Percentiles rank a stretch among this genome's conserved stretches.
phyloP scores from a whole-genome alignment of 2,329 filamentous ascomycete species.

The Colletotrichum simmondsii region DNA sequence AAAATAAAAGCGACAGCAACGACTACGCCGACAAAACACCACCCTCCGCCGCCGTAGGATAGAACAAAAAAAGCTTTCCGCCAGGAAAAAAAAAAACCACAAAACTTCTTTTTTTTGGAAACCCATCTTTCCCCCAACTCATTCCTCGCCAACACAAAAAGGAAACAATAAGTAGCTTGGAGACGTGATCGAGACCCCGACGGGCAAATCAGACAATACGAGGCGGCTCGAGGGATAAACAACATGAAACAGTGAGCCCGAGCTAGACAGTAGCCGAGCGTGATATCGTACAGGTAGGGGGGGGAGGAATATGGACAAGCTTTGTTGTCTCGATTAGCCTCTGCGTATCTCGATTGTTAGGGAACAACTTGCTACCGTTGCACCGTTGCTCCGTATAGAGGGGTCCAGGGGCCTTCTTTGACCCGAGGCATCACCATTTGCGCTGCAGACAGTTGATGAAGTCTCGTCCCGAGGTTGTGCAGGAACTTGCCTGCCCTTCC shows the following conservation, averaged over 20 bases:
- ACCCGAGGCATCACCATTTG: slow-evolving; percentile 11
- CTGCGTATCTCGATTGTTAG: slow-evolving; percentile 15
- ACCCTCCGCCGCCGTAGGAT: slow-evolving; percentile 23
- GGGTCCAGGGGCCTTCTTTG: neutral
- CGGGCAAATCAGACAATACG: neutral
- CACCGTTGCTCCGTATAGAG: neutral
- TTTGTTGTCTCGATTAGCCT: slow-evolving; percentile 27
- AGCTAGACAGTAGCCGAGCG: slow-evolving; percentile 25
- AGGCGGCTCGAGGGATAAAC: neutral
- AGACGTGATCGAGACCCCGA: slow-evolving; percentile 1
- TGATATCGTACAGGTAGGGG: slow-evolving; percentile 32
- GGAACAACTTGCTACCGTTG: slow-evolving; percentile 5
- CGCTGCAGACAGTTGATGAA: slow-evolving; percentile 11
- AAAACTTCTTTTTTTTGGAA: slow-evolving; percentile 26
- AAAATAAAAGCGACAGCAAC: slow-evolving; percentile 3
- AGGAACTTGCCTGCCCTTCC: slow-evolving; percentile 22
- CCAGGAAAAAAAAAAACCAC: slow-evolving; percentile 40
- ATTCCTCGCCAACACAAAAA: slow-evolving; percentile 39
- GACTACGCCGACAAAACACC: slow-evolving; percentile 33
- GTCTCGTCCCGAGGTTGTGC: neutral
- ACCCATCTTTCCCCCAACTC: slow-evolving; percentile 35
- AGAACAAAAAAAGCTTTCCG: slow-evolving; percentile 21
- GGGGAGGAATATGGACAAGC: slow-evolving; percentile 14
- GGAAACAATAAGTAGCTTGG: neutral
- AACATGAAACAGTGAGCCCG: slow-evolving; percentile 32